Evolutionary conservation across 2,329 filamentous ascomycete species (phyloP), one percentile per base, ranked within the genome.

Genomic region (Diaporthe sp.): DNA sequence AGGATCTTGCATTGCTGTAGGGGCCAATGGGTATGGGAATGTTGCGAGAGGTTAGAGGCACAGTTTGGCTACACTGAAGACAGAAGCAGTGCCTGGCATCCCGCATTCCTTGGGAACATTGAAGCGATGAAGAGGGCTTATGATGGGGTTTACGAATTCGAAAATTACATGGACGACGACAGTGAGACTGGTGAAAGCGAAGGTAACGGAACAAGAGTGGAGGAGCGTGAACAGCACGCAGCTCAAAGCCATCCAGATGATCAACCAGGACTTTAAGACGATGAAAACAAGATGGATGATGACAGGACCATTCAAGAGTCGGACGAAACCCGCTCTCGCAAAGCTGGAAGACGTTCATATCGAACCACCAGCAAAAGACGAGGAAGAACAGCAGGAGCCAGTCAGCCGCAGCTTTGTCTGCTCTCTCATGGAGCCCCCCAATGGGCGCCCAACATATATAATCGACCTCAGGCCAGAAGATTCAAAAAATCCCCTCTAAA

Each of bases 1-100:
- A 65, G 42, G 30, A 65, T 65, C 12, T 17, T 65, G 19, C 61
- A 65, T 50, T 65, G 61, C 27, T 65, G 61, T 7, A 15, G 17
- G 1, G 61, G 61, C 19, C 61, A 65, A 10, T 65, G 61, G 61
- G 30, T 65, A 17, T 65, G 61, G 61, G 61, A 65, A 22, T 65
- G 61, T 19, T 65, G 61, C 12, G 61, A 65, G 30, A 65, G 10
- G 27, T 10, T 65, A 50, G 61, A 65, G 27, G 61, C 61, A 25
- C 61, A 65, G 30, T 50, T 4, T 35, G 61, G 61, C 42, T 50
- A 35, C 42, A 35, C 12, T 9, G 61, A 65, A 25, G 12, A 65
- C 2, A 65, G 61, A 35, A 65, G 42, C 13, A 35, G 50, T 35
- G 27, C 61, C 19, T 65, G 61, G 61, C 27, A 65, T 50, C 37